Conservation (phyloP, 768 basidiomycete species). For the Collybiopsis confluens region DNA sequence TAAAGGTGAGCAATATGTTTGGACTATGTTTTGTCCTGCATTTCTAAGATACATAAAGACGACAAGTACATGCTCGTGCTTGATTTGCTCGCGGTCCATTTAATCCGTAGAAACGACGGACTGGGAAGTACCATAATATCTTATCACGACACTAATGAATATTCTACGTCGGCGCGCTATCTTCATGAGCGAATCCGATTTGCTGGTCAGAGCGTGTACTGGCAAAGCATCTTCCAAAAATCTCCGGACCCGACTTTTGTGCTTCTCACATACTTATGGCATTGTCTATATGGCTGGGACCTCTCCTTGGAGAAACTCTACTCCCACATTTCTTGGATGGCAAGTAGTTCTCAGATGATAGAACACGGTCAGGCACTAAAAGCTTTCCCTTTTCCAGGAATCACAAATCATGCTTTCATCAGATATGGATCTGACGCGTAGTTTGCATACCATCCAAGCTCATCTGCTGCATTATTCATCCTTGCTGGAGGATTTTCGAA, state of each 20-base stretch:
- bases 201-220: constrained; percentile 47
- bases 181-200: constrained; percentile 45
- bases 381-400: no score
- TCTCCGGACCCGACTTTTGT: constrained; percentile 54
- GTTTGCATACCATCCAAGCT: constrained; percentile 56
- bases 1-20: constrained; percentile 26
- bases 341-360: constrained; percentile 19
- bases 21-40: background rate
- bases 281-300: constrained; percentile 60
- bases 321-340: constrained; percentile 43
- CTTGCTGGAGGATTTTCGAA: constrained; percentile 50
- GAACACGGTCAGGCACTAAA: background rate
- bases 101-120: constrained; percentile 35
- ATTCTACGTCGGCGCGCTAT: constrained; percentile 31
- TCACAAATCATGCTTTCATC: constrained; percentile 38
- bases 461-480: constrained; percentile 56
- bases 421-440: constrained; percentile 43
- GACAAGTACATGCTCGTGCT: constrained; percentile 12
- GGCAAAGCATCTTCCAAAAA: constrained; percentile 35
- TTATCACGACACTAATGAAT: constrained; percentile 33
- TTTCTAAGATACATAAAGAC: constrained; percentile 9
- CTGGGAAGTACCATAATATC: constrained; percentile 44
- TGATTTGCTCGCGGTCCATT: constrained; percentile 45
- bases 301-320: constrained; percentile 53
- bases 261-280: constrained; percentile 52